Conservation (phyloP, 257 asterid genomes). For the Linderniella brevidens region DNA sequence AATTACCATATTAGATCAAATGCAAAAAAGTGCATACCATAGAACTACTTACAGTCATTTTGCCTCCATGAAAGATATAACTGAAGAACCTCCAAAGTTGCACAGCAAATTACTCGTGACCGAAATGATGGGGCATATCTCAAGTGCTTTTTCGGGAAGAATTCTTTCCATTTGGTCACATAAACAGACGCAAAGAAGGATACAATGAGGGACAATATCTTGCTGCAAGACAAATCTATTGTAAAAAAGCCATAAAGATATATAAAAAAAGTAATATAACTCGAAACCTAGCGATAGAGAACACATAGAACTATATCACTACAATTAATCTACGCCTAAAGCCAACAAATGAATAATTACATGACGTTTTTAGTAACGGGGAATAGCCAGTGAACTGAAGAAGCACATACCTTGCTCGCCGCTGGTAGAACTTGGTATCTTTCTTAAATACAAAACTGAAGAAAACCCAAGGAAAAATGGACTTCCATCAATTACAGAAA, state of each 20-base stretch:
- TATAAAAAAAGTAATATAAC: neutral
- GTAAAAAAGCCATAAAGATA: neutral
- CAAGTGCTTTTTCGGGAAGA: conserved; percentile 38
- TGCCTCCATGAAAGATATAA: conserved; percentile 80
- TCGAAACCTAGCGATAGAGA: neutral
- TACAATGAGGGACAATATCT: conserved; percentile 58
- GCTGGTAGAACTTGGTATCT: conserved; percentile 61
- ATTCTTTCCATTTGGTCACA: conserved; percentile 52
- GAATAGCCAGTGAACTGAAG: too few species aligned
- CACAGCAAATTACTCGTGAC: conserved; percentile 51
- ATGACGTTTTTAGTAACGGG: too few species aligned
- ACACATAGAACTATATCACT: neutral
- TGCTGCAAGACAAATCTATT: conserved; percentile 37
- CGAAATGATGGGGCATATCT: conserved; percentile 50
- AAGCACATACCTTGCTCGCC: conserved; percentile 55
- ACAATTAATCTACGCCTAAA: too few species aligned
- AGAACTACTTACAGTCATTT: neutral
- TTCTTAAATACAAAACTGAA: conserved; percentile 56
- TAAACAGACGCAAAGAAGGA: conserved; percentile 59
- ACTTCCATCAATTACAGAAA: too few species aligned
- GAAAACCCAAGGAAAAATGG: too few species aligned
- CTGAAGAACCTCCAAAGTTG: conserved; percentile 75
- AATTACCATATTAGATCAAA: neutral
- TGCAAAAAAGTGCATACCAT: neutral
- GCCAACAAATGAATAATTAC: too few species aligned